Percentiles rank a stretch among this genome's conserved stretches.
Evolutionary conservation across 1,284 basidiomycete genomes (phyloP).

Genomic region (Cutaneotrichosporon mucoides): DNA sequence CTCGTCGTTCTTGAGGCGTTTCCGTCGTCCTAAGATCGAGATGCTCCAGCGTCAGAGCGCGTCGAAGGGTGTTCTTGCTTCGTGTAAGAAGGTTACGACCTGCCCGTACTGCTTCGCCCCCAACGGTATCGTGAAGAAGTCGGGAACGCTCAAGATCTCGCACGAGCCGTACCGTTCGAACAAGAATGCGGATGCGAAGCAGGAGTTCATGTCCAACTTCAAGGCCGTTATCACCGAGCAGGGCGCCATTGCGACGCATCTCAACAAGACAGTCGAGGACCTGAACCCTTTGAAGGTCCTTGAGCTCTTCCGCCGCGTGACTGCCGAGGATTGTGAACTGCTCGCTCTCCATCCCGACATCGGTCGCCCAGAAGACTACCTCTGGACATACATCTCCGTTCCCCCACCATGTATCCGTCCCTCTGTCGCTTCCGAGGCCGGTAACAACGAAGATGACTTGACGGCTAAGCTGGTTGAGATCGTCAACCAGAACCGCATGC

Average conservation of each 20-base stretch:
- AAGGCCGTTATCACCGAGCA: conserved; percentile 76
- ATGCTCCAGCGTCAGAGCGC: conserved; percentile 85
- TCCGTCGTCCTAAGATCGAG: conserved; percentile 85
- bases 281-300: conserved; percentile 91
- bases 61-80: conserved; percentile 82
- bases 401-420: conserved; percentile 97
- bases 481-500: conserved; percentile 88
- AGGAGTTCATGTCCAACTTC: conserved; percentile 83
- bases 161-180: conserved; percentile 97
- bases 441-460: conserved; percentile 93
- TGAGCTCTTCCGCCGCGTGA: conserved; percentile 88
- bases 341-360: conserved; percentile 83
- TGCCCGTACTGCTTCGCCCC: conserved; percentile 91
- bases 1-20: conserved; percentile 76
- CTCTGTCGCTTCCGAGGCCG: conserved; percentile 93
- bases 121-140: conserved; percentile 97
- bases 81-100: conserved; percentile 84
- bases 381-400: conserved; percentile 99
- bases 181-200: conserved; percentile 85
- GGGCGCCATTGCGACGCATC: conserved; percentile 77
- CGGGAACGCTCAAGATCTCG: conserved; percentile 88
- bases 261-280: conserved; percentile 90
- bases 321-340: conserved; percentile 94
- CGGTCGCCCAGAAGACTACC: conserved; percentile 93
- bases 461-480: conserved; percentile 98